These are phyloP conservation scores for Nepenthes gracilis DNA, from an alignment of 148 eudicot genomes.

Conservation along the genomic window DNA sequence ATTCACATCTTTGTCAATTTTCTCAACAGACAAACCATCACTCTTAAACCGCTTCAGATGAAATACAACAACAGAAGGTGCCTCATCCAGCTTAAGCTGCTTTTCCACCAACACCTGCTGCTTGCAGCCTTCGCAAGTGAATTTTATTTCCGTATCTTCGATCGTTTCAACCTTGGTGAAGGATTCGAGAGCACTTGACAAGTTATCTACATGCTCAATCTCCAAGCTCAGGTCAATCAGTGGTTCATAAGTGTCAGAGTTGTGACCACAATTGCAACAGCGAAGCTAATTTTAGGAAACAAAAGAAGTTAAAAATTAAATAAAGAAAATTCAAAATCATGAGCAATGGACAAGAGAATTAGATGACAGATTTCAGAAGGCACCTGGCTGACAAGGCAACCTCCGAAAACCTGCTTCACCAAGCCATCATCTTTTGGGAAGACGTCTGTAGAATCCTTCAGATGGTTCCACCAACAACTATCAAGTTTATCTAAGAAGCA, in stretches of 20 bases:
- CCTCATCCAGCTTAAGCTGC: conserved; percentile 66
- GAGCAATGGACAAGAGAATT: not conserved
- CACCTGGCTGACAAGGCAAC: conserved; percentile 84
- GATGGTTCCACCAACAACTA: conserved; percentile 28
- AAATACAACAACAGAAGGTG: conserved; percentile 59
- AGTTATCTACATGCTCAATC: conserved; percentile 55
- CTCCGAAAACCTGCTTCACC: conserved; percentile 78
- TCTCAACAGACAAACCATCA: conserved; percentile 56
- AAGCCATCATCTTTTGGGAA: conserved; percentile 22
- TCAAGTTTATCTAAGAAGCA: conserved; percentile 80
- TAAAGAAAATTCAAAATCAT: not conserved
- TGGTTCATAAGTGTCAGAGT: conserved; percentile 73
- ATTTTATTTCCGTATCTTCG: conserved; percentile 54
- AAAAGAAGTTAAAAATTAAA: not conserved
- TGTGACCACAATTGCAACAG: conserved; percentile 70
- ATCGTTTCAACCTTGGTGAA: conserved; percentile 83
- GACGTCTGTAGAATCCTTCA: conserved; percentile 3
- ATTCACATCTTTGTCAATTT: conserved; percentile 60
- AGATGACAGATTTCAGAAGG: conserved; percentile 5
- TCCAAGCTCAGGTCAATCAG: conserved; percentile 74
- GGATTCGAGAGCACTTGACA: conserved; percentile 57
- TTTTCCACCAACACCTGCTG: conserved; percentile 76
- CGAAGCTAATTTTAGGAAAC: conserved; percentile 34
- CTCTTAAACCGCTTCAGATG: conserved; percentile 93
- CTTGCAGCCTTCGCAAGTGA: conserved; percentile 68